Base-by-base conservation (phyloP, 441 rosid species). In the Codiaeum variegatum region DNA sequence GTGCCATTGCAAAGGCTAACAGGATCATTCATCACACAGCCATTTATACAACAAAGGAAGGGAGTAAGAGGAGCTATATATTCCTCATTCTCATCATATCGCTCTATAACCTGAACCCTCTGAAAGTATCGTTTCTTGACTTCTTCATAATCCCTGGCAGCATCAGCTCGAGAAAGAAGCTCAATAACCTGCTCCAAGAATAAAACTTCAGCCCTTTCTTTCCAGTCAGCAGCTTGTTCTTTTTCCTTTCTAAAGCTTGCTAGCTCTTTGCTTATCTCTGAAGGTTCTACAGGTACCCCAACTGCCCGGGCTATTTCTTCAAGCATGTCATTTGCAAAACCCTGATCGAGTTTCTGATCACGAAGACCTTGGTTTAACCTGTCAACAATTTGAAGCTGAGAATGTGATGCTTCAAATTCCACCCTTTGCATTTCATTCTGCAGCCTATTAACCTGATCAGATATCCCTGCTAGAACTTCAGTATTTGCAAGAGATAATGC, bases 1-100 rank as follows among this genome's bases (percentile, higher is more conserved):
- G 91, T 88, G 40, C 93, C 93, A 7, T 88, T 88, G 73, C 82
- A 84, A 81, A 88, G 87, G 81, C 93, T 88, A 70, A 88, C 91
- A 59, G 91, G 91, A 80, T 88, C 93, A 51, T 73, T 72, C 93
- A 88, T 88, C 72, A 85, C 83, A 29, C 68, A 77, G 69, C 75
- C 21, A 63, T 65, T 84, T 77, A 87, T 81, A 59, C 75, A 66
- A 75, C 91, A 88, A 67, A 73, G 69, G 78, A 88, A 88, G 74
- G 93, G 62, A 66, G 70, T 82, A 63, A 87, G 82, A 29, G 89
- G 89, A 49, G 66, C 71, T 69, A 88, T 85, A 70, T 76, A 75
- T 70, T 87, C 85, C 81, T 88, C 87, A 71, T 56, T 71, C 1
- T 79, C 73, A 73, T 76, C 84, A 67, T 79, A 87, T 31, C 76